These are phyloP conservation scores for Echria macrotheca DNA, from an alignment of 495 filamentous ascomycete genomes.

Conservation along the genomic window DNA sequence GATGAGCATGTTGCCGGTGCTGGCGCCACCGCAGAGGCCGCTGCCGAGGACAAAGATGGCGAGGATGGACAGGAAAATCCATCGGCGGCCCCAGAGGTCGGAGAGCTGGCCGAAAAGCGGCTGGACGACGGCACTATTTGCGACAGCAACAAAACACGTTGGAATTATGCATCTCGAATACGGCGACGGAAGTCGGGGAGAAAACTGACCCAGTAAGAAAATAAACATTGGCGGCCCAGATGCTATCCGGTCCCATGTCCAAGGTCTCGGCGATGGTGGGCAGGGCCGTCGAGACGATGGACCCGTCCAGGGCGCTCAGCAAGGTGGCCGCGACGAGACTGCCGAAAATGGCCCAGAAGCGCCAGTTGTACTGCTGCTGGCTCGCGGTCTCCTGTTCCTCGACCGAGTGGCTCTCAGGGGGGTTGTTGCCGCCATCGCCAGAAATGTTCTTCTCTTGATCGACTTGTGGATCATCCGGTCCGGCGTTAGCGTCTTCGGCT, in stretches of 20 bases:
- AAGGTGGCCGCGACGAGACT: conserved; percentile 9
- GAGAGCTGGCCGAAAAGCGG: conserved; percentile 21
- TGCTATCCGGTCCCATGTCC: conserved; percentile 25
- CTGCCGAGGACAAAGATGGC: conserved; percentile 41
- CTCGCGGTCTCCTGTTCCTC: neutral
- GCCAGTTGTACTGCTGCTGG: conserved; percentile 1
- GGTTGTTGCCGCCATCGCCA: neutral
- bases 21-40: conserved; percentile 34
- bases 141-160: too few relatives aligned
- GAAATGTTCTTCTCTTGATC: too few relatives aligned
- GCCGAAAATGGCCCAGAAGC: conserved; percentile 16
- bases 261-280: conserved; percentile 34
- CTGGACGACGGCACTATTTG: conserved; percentile 12
- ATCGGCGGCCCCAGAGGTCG: conserved; percentile 21
- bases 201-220: conserved; percentile 22
- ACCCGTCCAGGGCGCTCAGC: conserved; percentile 35
- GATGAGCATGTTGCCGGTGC: conserved; percentile 54
- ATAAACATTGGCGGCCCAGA: conserved; percentile 42
- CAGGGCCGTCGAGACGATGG: conserved; percentile 38
- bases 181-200: neutral
- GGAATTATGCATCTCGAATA: neutral
- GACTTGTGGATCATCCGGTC: too few relatives aligned
- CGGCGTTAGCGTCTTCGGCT: too few relatives aligned
- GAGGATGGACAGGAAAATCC: conserved; percentile 18
- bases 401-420: neutral